These are phyloP conservation scores for Durio zibethinus DNA, from an alignment of 345 rosid species.

Conservation along the genomic window DNA sequence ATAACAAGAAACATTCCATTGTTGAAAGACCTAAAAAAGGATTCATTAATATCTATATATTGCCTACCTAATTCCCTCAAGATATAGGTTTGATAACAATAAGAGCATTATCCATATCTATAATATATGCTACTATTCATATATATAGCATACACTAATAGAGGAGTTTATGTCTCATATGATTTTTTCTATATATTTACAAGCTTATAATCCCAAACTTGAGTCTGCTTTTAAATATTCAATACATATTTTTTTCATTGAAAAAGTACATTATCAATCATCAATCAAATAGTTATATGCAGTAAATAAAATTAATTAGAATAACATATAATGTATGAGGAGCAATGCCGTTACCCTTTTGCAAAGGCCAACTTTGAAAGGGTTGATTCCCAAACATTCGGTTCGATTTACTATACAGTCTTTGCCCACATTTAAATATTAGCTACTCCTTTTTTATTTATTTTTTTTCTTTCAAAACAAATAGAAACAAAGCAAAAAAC, in stretches of 20 bases:
- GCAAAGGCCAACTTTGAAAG: not conserved
- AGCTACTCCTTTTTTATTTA: not conserved
- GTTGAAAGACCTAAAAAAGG: not conserved
- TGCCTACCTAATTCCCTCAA: not conserved
- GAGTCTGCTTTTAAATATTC: not conserved
- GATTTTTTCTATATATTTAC: not conserved
- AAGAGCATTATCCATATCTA: not conserved
- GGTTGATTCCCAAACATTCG: not conserved
- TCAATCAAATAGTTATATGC: too few species aligned
- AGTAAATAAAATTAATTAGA: too few species aligned
- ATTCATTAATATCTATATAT: not conserved
- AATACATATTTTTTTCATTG: not conserved
- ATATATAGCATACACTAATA: not conserved
- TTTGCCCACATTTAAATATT: not conserved
- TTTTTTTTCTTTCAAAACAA: not conserved
- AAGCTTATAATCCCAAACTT: too few species aligned
- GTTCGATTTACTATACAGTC: not conserved
- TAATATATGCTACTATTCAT: not conserved
- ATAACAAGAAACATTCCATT: not conserved
- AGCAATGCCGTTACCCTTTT: too few species aligned
- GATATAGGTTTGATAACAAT: not conserved
- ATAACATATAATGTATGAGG: not conserved
- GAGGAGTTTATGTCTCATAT: not conserved
- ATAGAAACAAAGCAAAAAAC: constrained; percentile 2
- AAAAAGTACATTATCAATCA: too few species aligned